Percentiles rank a stretch among this genome's conserved stretches.
These are phyloP conservation scores for Coniferiporia weirii DNA, from an alignment of 1,284 basidiomycete species.

Conservation along the genomic window DNA sequence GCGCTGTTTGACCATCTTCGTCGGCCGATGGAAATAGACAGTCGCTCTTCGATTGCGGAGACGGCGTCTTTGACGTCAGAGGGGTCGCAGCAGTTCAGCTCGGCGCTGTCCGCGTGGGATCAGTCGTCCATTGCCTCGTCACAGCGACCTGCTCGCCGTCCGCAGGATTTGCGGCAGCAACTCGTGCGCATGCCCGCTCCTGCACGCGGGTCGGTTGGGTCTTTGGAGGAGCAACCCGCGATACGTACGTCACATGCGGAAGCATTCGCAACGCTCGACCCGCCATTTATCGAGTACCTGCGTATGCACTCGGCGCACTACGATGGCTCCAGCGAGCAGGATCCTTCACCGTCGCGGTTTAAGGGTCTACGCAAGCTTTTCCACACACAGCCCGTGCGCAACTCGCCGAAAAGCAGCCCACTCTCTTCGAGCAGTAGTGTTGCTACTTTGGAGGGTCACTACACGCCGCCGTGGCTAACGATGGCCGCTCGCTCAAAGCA, in stretches of 20 bases:
- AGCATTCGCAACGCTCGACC: conserved; percentile 65
- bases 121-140: conserved; percentile 18
- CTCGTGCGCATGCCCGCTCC: not conserved
- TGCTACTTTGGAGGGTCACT: conserved; percentile 35
- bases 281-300: conserved; percentile 48
- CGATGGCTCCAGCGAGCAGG: conserved; percentile 22
- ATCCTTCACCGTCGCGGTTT: conserved; percentile 20
- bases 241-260: conserved; percentile 66
- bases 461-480: conserved; percentile 64
- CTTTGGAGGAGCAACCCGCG: conserved; percentile 28
- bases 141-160: conserved; percentile 3
- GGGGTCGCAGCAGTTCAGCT: conserved; percentile 17
- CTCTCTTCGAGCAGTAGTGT: conserved; percentile 17
- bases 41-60: conserved; percentile 7
- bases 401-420: conserved; percentile 7
- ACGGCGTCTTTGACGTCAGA: conserved; percentile 14
- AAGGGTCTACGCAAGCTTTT: conserved; percentile 15
- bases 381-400: conserved; percentile 9
- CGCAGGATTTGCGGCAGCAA: conserved; percentile 7
- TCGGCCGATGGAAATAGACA: conserved; percentile 1
- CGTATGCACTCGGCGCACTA: conserved; percentile 28
- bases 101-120: conserved; percentile 15
- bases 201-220: conserved; percentile 11
- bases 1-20: not conserved
- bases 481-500: conserved; percentile 57